Base-by-base conservation (phyloP, 768 basidiomycete genomes). In the Hortiboletus flavorubellus region DNA sequence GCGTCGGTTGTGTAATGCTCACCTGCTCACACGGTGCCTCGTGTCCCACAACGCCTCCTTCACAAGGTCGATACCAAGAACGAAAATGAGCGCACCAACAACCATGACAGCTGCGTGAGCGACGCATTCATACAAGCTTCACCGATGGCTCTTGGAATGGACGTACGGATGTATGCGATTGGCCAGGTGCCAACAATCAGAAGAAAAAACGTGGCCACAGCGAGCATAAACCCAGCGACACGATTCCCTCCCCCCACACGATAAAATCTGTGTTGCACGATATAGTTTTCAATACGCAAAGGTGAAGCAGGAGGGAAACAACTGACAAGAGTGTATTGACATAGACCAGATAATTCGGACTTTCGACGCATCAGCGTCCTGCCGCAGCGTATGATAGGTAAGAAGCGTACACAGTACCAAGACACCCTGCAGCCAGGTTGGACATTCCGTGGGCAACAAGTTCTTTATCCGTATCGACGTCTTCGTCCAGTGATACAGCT, bases 11-110 rank as follows among this genome's bases (percentile, higher is more conserved):
- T n/a, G 26, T 8, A 16, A 23, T 44, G 75, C 81, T 57, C 69
- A 89, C 79, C 80, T 76, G 78, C 85, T 93, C 21, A 92, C 92
- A 15, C 94, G 85, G 72, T 91, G 82, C 44, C 92, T 76, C 10
- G 95, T 95, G 72, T 99, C 96, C 95, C 95, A 98, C 9, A 98
- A 68, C 0, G 97, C 95, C 71, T 98, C 96, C 64, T 95, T 96
- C 39, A 93, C 84, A 38, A 99, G 83, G 61, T 98, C 96, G 48
- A 98, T 82, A 0, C 95, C 97, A 34, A 98, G 80, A 9, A 97
- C 93, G 61, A 93, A 95, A 58, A 98, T 98, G 52, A 99, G 77
- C 2, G 93, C 86, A 1, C 87, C 86, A 14, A 98, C 93, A 5
- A 96, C 86, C 83, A 92, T 86, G 31, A 98, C 87, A 53, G 93